A percentile compares a stretch with the other conserved stretches of the same genome.
These are phyloP conservation scores for Mucor irregularis DNA, from an alignment of 371 early-diverging fungal genomes.

Conservation along the genomic window DNA sequence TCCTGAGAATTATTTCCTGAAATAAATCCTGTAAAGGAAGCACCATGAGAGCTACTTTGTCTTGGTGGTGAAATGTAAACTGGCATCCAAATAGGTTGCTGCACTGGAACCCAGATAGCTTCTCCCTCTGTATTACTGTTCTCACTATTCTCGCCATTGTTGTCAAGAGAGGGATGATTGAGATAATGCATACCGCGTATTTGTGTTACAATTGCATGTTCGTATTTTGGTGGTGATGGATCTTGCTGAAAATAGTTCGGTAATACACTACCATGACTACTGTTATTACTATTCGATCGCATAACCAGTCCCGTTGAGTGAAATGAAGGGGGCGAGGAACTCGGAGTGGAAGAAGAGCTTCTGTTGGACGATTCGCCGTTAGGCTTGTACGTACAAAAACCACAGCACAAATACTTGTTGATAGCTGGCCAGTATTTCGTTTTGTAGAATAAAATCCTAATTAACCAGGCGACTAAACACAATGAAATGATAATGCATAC, in stretches of 20 bases:
- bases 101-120: too few relatives aligned
- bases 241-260: constrained; percentile 34
- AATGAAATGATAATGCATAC: background rate
- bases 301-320: background rate
- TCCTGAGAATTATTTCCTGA: too few relatives aligned
- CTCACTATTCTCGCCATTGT: too few relatives aligned
- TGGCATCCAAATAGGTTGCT: constrained; percentile 2
- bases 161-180: background rate
- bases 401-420: background rate
- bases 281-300: background rate
- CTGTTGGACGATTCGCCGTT: background rate
- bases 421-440: constrained; percentile 4
- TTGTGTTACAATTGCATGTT: constrained; percentile 46
- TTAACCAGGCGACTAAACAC: background rate
- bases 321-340: constrained; percentile 39
- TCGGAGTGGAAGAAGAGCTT: background rate
- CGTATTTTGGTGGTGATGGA: constrained; percentile 37
- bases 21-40: too few relatives aligned
- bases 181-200: constrained; percentile 23
- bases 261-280: constrained; percentile 11
- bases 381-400: background rate
- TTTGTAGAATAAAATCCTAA: background rate
- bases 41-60: too few relatives aligned
- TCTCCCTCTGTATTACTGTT: too few relatives aligned
- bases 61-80: background rate